Evolutionary conservation across 306 rosid genomes (phyloP).

Genomic region (Prosopis cineraria): DNA sequence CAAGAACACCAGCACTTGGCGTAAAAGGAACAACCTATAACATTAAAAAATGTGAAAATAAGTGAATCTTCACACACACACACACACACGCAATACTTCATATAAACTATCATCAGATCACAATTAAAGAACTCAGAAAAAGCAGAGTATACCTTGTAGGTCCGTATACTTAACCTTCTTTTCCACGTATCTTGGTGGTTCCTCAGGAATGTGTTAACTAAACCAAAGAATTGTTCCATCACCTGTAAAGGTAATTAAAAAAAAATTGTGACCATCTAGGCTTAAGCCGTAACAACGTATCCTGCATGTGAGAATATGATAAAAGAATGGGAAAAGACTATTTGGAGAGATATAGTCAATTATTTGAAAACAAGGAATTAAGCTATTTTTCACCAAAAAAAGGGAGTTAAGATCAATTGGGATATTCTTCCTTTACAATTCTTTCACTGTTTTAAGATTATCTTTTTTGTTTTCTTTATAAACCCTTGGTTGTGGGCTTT

Average conservation of each 20-base stretch:
- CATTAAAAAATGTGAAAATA: constrained; percentile 25
- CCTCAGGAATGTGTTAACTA: constrained; percentile 90
- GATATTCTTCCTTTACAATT: background rate
- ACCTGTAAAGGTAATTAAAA: constrained; percentile 46
- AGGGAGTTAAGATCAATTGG: background rate
- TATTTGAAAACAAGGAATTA: background rate
- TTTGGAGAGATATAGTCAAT: background rate
- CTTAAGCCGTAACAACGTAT: constrained; percentile 6
- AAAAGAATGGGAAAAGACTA: background rate
- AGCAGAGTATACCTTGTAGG: constrained; percentile 77
- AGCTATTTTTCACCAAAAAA: background rate
- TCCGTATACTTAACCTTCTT: constrained; percentile 86
- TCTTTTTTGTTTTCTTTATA: background rate
- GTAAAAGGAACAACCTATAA: constrained; percentile 92
- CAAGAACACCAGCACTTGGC: constrained; percentile 99
- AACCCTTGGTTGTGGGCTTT: background rate
- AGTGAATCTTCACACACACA: background rate
- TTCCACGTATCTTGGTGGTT: constrained; percentile 81
- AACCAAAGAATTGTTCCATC: constrained; percentile 92
- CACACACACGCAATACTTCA: background rate
- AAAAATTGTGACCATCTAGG: constrained; percentile 17
- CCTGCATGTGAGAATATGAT: background rate
- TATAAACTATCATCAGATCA: constrained; percentile 13
- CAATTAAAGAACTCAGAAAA: constrained; percentile 25
- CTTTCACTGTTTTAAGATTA: background rate